These are phyloP conservation scores for Mrakia gelida DNA, from an alignment of 768 basidiomycete species.

Conservation along the genomic window DNA sequence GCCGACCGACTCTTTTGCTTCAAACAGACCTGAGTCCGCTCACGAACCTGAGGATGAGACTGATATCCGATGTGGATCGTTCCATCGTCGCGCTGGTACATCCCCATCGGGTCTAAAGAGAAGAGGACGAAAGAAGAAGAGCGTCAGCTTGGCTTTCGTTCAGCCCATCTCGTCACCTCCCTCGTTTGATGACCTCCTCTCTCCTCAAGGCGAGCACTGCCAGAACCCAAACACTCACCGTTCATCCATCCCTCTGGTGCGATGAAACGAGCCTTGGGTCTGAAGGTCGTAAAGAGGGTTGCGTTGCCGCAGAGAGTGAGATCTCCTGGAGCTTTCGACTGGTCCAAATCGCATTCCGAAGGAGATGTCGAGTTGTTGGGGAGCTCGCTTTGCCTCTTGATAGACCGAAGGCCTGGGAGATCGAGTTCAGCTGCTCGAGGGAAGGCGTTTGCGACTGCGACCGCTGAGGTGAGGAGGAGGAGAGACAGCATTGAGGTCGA, in stretches of 20 bases:
- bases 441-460: not conserved
- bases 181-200: not conserved
- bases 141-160: not conserved
- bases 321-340: conserved; percentile 29
- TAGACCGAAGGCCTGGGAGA: not conserved
- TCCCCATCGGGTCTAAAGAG: conserved; percentile 30
- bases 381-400: not conserved
- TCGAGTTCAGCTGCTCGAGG: not conserved
- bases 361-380: conserved; percentile 19
- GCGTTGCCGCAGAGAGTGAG: conserved; percentile 35
- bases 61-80: conserved; percentile 35
- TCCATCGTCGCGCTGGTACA: conserved; percentile 34
- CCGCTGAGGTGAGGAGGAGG: not conserved
- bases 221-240: conserved; percentile 5
- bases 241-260: conserved; percentile 37
- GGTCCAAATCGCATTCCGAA: conserved; percentile 26
- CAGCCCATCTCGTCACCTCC: not conserved
- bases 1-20: not conserved
- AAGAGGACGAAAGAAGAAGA: not conserved
- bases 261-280: conserved; percentile 35
- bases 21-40: not conserved
- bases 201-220: too few relatives aligned
- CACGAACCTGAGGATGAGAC: conserved; percentile 32
- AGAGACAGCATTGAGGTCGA: not conserved
- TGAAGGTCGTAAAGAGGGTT: conserved; percentile 34